These are phyloP conservation scores for Fusarium staphyleae DNA, from an alignment of 2,329 filamentous ascomycete species.

Conservation along the genomic window DNA sequence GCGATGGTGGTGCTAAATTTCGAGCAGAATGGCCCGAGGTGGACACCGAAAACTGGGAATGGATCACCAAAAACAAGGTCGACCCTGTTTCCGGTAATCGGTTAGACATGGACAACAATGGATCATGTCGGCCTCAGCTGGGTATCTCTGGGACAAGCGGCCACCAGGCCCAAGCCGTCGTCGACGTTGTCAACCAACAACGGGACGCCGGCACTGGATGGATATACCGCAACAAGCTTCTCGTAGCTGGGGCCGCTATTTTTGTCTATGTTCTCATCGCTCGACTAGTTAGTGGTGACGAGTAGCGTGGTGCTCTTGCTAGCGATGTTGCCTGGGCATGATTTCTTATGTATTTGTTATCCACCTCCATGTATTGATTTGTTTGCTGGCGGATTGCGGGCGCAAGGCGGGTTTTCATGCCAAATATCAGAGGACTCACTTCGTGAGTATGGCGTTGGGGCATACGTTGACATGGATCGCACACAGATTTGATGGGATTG, in stretches of 20 bases:
- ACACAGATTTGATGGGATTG: slow-evolving; percentile 15
- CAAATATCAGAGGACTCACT: slow-evolving; percentile 35
- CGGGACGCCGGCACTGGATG: slow-evolving; percentile 84
- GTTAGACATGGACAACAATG: slow-evolving; percentile 55
- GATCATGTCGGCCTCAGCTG: slow-evolving; percentile 60
- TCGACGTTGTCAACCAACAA: slow-evolving; percentile 78
- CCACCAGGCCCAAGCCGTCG: slow-evolving; percentile 71
- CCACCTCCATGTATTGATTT: slow-evolving; percentile 16
- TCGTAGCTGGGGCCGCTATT: slow-evolving; percentile 72
- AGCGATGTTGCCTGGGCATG: slow-evolving; percentile 1
- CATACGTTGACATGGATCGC: slow-evolving; percentile 22
- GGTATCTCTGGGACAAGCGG: slow-evolving; percentile 68
- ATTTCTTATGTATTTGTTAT: slow-evolving; percentile 5
- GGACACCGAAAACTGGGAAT: slow-evolving; percentile 88
- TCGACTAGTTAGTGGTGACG: slow-evolving; percentile 68
- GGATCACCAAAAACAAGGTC: slow-evolving; percentile 85
- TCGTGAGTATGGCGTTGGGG: slow-evolving; percentile 38
- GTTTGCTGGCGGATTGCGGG: slow-evolving; percentile 23
- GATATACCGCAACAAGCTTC: slow-evolving; percentile 80
- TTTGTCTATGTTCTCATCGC: slow-evolving; percentile 86
- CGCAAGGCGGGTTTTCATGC: slow-evolving; percentile 29
- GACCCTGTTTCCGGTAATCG: slow-evolving; percentile 77
- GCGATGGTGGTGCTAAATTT: slow-evolving; percentile 93
- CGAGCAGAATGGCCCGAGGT: slow-evolving; percentile 87
- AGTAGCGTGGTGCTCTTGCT: slow-evolving; percentile 8